phyloP scores from a whole-genome alignment of 164 flowering plant genomes.

The Vitis cinerea region DNA sequence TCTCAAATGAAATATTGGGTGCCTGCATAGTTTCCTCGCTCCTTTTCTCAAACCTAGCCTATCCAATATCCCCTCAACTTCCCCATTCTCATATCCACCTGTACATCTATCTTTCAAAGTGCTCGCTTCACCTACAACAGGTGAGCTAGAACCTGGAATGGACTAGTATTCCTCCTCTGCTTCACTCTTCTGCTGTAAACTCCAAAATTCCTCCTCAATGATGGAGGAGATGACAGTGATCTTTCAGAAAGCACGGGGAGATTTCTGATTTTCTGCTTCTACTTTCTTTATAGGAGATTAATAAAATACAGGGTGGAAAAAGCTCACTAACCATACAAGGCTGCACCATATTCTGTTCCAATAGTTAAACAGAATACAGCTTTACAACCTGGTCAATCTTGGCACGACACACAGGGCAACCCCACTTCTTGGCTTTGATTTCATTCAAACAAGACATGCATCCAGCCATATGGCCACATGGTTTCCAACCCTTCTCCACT shows the following conservation, averaged over 20 bases:
- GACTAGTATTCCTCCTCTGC: conserved; percentile 35
- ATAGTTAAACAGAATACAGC: conserved; percentile 68
- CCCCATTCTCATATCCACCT: conserved; percentile 33
- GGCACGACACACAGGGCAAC: conserved; percentile 93
- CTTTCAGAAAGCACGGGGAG: background rate
- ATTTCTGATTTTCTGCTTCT: background rate
- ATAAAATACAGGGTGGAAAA: background rate
- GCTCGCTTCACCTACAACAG: conserved; percentile 15
- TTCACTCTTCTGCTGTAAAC: conserved; percentile 29
- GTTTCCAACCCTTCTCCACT: conserved; percentile 86
- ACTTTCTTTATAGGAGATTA: background rate
- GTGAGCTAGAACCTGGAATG: conserved; percentile 17
- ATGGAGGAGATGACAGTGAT: background rate
- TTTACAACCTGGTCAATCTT: conserved; percentile 73
- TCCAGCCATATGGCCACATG: conserved; percentile 98
- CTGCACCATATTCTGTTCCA: conserved; percentile 1
- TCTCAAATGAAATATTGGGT: conserved; percentile 70
- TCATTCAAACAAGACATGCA: conserved; percentile 92
- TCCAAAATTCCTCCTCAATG: conserved; percentile 40
- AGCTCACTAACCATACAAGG: conserved; percentile 8
- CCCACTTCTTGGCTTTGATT: conserved; percentile 76
- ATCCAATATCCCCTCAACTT: conserved; percentile 43
- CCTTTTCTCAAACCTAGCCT: conserved; percentile 62
- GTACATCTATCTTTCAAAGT: conserved; percentile 20
- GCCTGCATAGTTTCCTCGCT: conserved; percentile 63